Conservation (phyloP, 1,139 yeast species). For the Taphrina deformans region DNA sequence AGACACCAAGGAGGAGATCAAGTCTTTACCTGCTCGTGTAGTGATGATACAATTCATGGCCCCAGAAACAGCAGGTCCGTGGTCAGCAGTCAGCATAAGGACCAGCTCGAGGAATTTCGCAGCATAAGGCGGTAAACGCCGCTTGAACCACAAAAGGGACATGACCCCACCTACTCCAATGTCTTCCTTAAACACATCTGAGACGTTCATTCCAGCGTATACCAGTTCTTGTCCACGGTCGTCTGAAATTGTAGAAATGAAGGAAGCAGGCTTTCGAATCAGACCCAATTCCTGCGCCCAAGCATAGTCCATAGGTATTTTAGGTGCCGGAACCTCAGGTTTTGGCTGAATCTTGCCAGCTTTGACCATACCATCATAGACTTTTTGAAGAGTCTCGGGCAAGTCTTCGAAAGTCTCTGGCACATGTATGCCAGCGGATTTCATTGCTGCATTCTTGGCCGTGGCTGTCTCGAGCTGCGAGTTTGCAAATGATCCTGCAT, state of each 20-base stretch:
- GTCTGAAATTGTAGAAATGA: constrained; percentile 53
- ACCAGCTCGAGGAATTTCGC: constrained; percentile 53
- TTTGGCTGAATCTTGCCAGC: constrained; percentile 47
- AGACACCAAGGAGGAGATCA: constrained; percentile 51
- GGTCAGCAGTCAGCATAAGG: constrained; percentile 53
- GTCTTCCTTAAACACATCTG: constrained; percentile 53
- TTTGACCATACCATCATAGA: constrained; percentile 48
- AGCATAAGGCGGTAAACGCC: constrained; percentile 51
- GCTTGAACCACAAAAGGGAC: constrained; percentile 53
- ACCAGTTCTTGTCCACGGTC: constrained; percentile 53
- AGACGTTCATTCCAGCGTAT: constrained; percentile 53
- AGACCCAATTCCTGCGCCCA: constrained; percentile 55
- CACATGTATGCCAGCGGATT: constrained; percentile 51
- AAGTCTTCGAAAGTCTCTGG: constrained; percentile 53
- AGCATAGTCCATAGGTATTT: constrained; percentile 53
- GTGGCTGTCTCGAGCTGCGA: constrained; percentile 51
- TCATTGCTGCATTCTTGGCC: constrained; percentile 52
- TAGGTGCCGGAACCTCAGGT: constrained; percentile 52
- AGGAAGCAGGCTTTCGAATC: constrained; percentile 53
- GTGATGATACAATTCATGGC: constrained; percentile 55
- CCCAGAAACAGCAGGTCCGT: constrained; percentile 54
- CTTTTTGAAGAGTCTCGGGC: constrained; percentile 48
- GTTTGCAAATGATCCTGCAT: constrained; percentile 54
- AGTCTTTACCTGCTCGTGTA: constrained; percentile 53
- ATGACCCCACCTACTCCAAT: constrained; percentile 54